Base-by-base conservation (phyloP, 1,139 yeast species). In the Yamadazyma siamensis region DNA sequence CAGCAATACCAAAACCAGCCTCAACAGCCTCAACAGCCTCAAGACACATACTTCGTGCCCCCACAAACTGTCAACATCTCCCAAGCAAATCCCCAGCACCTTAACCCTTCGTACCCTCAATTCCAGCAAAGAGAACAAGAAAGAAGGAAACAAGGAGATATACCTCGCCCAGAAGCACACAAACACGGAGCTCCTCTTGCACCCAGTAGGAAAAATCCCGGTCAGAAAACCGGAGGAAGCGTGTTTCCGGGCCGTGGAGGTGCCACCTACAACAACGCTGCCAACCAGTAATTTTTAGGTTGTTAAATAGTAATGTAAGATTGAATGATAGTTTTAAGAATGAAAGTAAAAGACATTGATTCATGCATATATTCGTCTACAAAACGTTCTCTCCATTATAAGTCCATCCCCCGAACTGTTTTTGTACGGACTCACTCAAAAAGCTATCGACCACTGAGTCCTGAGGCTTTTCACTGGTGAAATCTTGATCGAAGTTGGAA, bases 391-490 rank as follows among this genome's bases (percentile, higher is more conserved):
- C 78, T 8, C 91, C 96, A 34, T 86, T 87, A 56, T 88, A 89
- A 2, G 96, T 89, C 98, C 98, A 91, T 4, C 98, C 97, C 29
- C 96, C 97, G 68, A 91, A 91, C 60, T 91, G 97, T 53, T 84
- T 81, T 58, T 91, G 98, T 14, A 91, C 95, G 44, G 89, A 78
- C 49, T 85, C 95, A 55, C 87, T 85, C 59, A 78, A 74, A 46
- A 75, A 85, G 52, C 88, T 95, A 54, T 89, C 95, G 15, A 89
- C 96, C 9, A 91, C 97, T 36, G 95, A 84, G 56, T 91, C 98
- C 46, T 88, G 84, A 4, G 98, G 97, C 47, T 83, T 80, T 50
- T 91, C 97, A 49, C 72, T 81, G 7, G 98, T 91, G 54, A 91
- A 91, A 53, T 88, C 97, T 39, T 79, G 77, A 54, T 89, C 96